phyloP scores from a whole-genome alignment of 371 early-diverging fungal species.

The Thermomucor indicae-seudaticae region DNA sequence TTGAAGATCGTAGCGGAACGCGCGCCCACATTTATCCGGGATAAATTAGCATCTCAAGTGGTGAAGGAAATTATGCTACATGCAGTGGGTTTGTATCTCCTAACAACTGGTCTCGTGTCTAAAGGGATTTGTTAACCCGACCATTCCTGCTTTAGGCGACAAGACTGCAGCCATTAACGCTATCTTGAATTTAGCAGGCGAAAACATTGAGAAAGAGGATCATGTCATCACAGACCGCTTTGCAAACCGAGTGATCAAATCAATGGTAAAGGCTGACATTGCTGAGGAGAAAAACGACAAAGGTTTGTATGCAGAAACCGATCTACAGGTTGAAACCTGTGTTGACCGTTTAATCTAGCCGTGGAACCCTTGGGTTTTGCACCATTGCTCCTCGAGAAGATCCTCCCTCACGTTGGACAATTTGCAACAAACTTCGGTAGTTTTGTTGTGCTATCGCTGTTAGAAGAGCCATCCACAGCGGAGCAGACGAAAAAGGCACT shows the following conservation, averaged over 20 bases:
- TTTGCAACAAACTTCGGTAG: constrained; percentile 45
- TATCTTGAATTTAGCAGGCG: constrained; percentile 42
- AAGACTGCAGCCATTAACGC: constrained; percentile 45
- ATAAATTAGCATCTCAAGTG: constrained; percentile 66
- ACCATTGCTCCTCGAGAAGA: constrained; percentile 36
- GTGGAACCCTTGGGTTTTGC: constrained; percentile 44
- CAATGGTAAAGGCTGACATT: constrained; percentile 54
- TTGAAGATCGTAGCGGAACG: constrained; percentile 55
- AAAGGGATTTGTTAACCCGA: background rate
- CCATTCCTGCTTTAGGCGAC: constrained; percentile 22
- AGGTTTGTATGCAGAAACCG: constrained; percentile 12
- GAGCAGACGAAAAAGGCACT: constrained; percentile 27
- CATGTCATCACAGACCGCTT: constrained; percentile 53
- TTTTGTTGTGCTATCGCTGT: constrained; percentile 57
- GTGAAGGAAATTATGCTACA: constrained; percentile 70
- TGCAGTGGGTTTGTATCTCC: constrained; percentile 39
- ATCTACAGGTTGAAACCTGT: background rate
- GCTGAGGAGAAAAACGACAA: constrained; percentile 51
- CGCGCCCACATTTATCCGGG: constrained; percentile 49
- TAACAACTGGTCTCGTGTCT: background rate
- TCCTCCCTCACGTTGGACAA: constrained; percentile 31
- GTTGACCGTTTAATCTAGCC: constrained; percentile 4
- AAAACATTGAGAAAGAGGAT: constrained; percentile 47
- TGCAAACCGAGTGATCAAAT: constrained; percentile 58
- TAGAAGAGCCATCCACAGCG: constrained; percentile 56